Conservation (phyloP, 139 green algal genomes). For the Klebsormidium nitens region DNA sequence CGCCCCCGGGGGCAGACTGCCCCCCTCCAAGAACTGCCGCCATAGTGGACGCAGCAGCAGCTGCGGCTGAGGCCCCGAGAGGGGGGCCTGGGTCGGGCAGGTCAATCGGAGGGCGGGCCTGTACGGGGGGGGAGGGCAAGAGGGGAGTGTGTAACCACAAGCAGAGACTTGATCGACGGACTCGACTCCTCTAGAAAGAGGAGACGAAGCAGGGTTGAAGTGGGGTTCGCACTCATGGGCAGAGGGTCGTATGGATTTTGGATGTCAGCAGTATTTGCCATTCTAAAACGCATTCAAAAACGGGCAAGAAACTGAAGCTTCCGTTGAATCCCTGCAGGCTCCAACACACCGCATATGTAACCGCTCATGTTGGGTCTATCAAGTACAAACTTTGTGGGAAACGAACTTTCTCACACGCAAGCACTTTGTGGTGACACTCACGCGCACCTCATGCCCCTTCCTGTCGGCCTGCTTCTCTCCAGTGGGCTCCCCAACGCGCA, state of each 20-base stretch:
- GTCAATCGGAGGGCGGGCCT: not conserved
- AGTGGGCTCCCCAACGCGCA: constrained; percentile 65
- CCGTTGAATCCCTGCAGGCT: not conserved
- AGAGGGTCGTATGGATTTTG: too few relatives aligned
- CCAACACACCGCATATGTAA: not conserved
- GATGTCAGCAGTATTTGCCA: too few relatives aligned
- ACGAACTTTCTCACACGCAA: not conserved
- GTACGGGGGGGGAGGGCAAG: not conserved
- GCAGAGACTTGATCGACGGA: not conserved
- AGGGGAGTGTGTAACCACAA: not conserved
- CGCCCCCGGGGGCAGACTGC: not conserved
- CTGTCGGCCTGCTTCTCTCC: constrained; percentile 17
- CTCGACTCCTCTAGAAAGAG: not conserved
- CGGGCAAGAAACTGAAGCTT: not conserved
- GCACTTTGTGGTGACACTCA: constrained; percentile 4
- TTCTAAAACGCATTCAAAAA: too few relatives aligned
- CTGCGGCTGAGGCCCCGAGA: not conserved
- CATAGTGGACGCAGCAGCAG: constrained; percentile 14
- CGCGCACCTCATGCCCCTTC: not conserved
- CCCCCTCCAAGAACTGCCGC: constrained; percentile 6
- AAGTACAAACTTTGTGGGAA: too few relatives aligned
- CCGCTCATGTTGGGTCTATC: not conserved
- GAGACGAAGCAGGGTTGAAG: too few relatives aligned
- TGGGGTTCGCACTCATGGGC: not conserved
- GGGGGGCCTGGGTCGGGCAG: constrained; percentile 6